Conservation (phyloP, 1,284 basidiomycete species). For the Coriolopsis trogii region DNA sequence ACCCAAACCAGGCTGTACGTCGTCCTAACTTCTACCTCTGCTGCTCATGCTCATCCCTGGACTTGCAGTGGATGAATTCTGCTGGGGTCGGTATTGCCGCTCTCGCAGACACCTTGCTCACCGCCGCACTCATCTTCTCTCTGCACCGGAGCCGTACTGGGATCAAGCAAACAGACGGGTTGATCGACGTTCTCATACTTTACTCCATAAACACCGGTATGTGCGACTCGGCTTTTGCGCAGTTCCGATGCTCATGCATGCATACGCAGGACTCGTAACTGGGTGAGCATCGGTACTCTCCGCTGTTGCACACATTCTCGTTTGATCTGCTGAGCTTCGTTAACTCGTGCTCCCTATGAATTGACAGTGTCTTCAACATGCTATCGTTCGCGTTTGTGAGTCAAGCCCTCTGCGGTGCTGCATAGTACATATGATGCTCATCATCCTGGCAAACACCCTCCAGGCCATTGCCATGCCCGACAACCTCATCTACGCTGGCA, state of each 20-base stretch:
- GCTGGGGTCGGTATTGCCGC: conserved; percentile 9
- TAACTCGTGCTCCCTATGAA: too few species aligned
- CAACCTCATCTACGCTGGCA: conserved; percentile 1
- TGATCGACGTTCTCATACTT: conserved; percentile 2
- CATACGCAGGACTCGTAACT: conserved; percentile 7
- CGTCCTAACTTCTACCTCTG: too few species aligned
- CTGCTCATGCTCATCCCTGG: neutral
- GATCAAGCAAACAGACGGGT: conserved; percentile 3
- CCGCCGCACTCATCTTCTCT: conserved; percentile 6
- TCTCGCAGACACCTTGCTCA: conserved; percentile 10
- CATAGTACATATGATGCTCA: neutral
- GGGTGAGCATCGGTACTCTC: neutral
- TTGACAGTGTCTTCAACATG: conserved; percentile 3
- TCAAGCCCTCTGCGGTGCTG: neutral
- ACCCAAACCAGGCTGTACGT: conserved; percentile 5
- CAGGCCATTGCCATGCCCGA: conserved; percentile 1
- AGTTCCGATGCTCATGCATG: neutral
- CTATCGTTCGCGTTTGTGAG: conserved; percentile 1
- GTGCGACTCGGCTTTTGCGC: neutral
- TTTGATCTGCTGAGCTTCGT: too few species aligned
- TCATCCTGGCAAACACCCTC: too few species aligned
- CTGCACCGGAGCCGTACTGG: conserved; percentile 12
- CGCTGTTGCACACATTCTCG: too few species aligned
- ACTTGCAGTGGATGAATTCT: conserved; percentile 9
- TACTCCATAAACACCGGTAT: conserved; percentile 6